Evolutionary conservation across 805 yeast species (phyloP), one percentile per base, ranked within the genome.

Genomic region (Tetrapisispora pingtungensis): DNA sequence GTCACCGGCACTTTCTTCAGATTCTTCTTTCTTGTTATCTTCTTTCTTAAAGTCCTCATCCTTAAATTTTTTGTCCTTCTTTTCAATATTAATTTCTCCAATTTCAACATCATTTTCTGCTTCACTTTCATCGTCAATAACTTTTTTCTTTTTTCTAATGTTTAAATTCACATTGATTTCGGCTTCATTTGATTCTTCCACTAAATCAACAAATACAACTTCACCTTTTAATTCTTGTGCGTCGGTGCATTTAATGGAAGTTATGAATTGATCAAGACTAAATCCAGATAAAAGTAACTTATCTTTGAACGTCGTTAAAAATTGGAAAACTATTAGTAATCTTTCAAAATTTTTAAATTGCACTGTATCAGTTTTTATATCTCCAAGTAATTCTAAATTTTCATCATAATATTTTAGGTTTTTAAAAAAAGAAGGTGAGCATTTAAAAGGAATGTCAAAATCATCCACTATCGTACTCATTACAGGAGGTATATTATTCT

Each of bases 261-360:
- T 49, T 4, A 61, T 48, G 30, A 62, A 56, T 44, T 57, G 58
- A 39, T 62, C 66, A 20, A 61, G 47, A 37, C 48, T 53, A 39
- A 62, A 61, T 27, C 51, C 46, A 3, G 62, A 49, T 7, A 62
- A 33, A 18, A 48, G 41, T n/a, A 62, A 38, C 10, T 46, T 51
- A 14, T 55, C 49, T 30, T 51, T 51, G 44, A 62, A 62, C 14
- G 62, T 58, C 24, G 45, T 55, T n/a, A 61, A 40, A 43, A 62
- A 62, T 42, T 62, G 67, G 31, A 51, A 61, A 7, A 51, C 45
- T 47, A 58, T 59, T 22, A 62, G 42, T 10, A 61, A 40, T 44
- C 49, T 60, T 20, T 48, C 54, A 41, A 59, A 51, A 37, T 51
- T 45, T 10, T 39, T 30, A 35, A 59, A 50, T 17, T 48, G 46